Base-by-base conservation (phyloP, 192 early-diverging fungal genomes). In the Coemansia umbellata region DNA sequence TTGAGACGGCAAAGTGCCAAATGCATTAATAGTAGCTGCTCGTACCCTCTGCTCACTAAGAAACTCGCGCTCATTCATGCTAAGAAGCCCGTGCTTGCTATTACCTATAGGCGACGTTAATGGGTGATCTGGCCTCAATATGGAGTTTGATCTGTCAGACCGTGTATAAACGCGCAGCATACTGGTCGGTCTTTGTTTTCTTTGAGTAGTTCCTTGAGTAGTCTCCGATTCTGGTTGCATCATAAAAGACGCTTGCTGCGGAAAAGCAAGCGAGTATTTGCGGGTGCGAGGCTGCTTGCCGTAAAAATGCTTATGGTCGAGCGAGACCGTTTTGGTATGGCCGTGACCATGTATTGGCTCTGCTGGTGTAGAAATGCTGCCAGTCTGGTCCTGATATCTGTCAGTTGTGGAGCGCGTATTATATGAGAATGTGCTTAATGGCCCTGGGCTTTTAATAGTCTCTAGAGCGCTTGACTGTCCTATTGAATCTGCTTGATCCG, bases 21-120 rank as follows among this genome's bases (percentile, higher is more conserved):
- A 53, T 23, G 47, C 55, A 47, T 63, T 63, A 21, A 58, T 31
- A 6, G 58, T 73, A 3, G 58, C 63, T 0, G 69, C 53, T 18
- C 63, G 62, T 17, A 32, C 35, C 28, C 69, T 44, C 28, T 60
- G 61, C 1, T 63, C 36, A 1, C 18, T 21, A 43, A 30, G 14
- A 10, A 23, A n/a, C 0, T 40, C 40, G 8, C 39, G 47, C 23
- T 48, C 47, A 26, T 23, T 17, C 5, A 55, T 13, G 3, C 44
- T 44, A 8, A 37, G 18, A n/a, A 43, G n/a, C 47, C 33, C 36
- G 23, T 50, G 36, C 13, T 52, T 49, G 14, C 33, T 13, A 8
- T 26, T 30, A 27, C 23, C 26, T 43, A n/a, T 31, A n/a, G 58
- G 58, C 18, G 58, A 51, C 4, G 50, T 52, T 10, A 60, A 31